A percentile compares a stretch with the other conserved stretches of the same genome.
phyloP scores from a whole-genome alignment of 148 eudicot species.

The Rhododendron williamsianum region DNA sequence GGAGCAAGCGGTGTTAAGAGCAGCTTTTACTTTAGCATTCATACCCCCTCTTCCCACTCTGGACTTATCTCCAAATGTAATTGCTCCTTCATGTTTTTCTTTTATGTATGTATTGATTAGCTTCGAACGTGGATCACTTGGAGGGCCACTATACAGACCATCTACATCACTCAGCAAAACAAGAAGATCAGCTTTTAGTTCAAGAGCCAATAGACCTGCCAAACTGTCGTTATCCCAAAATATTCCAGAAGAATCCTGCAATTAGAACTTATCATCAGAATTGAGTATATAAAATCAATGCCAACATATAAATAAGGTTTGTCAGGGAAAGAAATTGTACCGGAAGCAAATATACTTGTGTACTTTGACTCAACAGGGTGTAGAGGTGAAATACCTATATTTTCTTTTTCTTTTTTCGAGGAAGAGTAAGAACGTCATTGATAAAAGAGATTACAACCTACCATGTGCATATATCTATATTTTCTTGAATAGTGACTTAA shows the following conservation, averaged over 20 bases:
- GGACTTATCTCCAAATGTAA: conserved; percentile 48
- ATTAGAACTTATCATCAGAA: conserved; percentile 11
- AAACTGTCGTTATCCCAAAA: conserved; percentile 98
- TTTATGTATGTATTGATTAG: conserved; percentile 70
- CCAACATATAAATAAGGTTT: background rate
- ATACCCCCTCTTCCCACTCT: conserved; percentile 59
- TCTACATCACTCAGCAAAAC: conserved; percentile 91
- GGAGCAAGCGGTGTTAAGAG: conserved; percentile 33
- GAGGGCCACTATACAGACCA: conserved; percentile 89
- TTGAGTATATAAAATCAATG: background rate
- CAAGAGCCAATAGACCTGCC: conserved; percentile 81
- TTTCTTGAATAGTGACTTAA: background rate
- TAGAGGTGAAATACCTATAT: background rate
- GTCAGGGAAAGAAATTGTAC: background rate
- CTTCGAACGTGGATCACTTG: conserved; percentile 85
- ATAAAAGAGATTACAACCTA: background rate
- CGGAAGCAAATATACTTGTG: background rate
- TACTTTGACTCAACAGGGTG: background rate
- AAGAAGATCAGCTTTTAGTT: conserved; percentile 85
- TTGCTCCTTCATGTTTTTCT: conserved; percentile 33
- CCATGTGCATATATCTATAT: background rate
- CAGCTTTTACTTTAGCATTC: conserved; percentile 54
- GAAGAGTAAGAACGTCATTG: background rate
- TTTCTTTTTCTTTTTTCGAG: no score
- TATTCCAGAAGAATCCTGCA: conserved; percentile 91